Conservation (phyloP, 1,139 yeast species). For the Meyerozyma elateridarum region DNA sequence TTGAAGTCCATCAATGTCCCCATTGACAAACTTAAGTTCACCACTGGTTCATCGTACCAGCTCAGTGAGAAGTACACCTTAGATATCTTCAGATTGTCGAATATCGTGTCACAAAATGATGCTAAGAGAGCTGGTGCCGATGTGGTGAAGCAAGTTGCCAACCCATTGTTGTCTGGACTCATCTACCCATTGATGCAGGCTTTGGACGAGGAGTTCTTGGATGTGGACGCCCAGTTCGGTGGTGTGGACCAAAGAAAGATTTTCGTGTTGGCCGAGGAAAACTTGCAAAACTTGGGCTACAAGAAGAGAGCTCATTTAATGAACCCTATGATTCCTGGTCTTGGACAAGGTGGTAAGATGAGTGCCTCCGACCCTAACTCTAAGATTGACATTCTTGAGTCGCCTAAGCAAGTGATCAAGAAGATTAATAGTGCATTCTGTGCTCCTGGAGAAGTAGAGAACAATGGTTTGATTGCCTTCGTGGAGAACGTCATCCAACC, state of each 20-base stretch:
- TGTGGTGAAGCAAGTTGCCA: conserved; percentile 95
- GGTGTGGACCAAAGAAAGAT: conserved; percentile 99
- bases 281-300: conserved; percentile 81
- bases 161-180: conserved; percentile 88
- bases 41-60: conserved; percentile 87
- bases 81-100: conserved; percentile 83
- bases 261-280: conserved; percentile 95
- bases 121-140: conserved; percentile 99
- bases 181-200: conserved; percentile 99
- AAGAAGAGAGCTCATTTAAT: conserved; percentile 96
- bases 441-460: conserved; percentile 90
- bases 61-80: conserved; percentile 69
- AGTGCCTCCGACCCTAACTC: conserved; percentile 98
- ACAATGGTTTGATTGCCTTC: conserved; percentile 86
- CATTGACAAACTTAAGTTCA: conserved; percentile 78
- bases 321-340: conserved; percentile 99
- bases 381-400: conserved; percentile 88
- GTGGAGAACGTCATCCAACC: conserved; percentile 83
- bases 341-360: conserved; percentile 97
- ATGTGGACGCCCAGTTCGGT: conserved; percentile 92
- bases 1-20: conserved; percentile 86
- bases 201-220: conserved; percentile 87
- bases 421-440: conserved; percentile 91
- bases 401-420: conserved; percentile 81
- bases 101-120: conserved; percentile 85